phyloP scores from a whole-genome alignment of 345 rosid genomes.

The Eucalyptus tenuipes region DNA sequence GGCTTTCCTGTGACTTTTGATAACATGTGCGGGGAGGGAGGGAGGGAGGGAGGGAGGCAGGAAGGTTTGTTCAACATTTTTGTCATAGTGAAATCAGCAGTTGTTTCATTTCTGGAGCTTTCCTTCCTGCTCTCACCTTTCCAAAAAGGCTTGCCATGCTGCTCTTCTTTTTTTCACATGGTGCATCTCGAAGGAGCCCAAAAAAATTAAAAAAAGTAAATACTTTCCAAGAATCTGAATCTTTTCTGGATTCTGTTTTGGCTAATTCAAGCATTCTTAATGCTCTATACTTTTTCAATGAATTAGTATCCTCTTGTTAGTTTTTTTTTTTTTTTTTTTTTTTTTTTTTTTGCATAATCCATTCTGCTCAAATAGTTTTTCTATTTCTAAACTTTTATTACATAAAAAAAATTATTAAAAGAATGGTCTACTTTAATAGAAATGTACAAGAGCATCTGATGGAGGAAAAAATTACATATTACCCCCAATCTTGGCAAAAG shows the following conservation, averaged over 20 bases:
- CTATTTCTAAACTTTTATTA: not conserved
- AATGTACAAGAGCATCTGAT: not conserved
- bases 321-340: not conserved
- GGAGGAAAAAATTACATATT: not conserved
- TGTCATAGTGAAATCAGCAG: not conserved
- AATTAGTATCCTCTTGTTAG: not conserved
- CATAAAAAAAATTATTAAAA: not conserved
- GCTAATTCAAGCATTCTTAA: not conserved
- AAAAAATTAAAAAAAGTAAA: not conserved
- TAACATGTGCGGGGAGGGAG: not conserved
- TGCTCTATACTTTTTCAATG: not conserved
- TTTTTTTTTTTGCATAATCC: not conserved
- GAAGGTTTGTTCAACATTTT: not conserved
- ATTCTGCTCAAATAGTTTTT: not conserved
- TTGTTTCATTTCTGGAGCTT: not conserved
- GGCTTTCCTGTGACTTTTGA: not conserved
- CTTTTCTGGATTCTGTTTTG: not conserved
- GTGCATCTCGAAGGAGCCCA: not conserved
- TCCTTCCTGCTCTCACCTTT: not conserved
- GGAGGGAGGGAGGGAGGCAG: not conserved
- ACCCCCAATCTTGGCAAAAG: not conserved
- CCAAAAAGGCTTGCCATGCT: not conserved
- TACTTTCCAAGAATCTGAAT: not conserved
- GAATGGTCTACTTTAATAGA: not conserved
- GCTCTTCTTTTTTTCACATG: not conserved